Percentiles rank a stretch among this genome's conserved stretches.
Evolutionary conservation across 306 rosid species (phyloP).

Genomic region (Mimosa pudica): DNA sequence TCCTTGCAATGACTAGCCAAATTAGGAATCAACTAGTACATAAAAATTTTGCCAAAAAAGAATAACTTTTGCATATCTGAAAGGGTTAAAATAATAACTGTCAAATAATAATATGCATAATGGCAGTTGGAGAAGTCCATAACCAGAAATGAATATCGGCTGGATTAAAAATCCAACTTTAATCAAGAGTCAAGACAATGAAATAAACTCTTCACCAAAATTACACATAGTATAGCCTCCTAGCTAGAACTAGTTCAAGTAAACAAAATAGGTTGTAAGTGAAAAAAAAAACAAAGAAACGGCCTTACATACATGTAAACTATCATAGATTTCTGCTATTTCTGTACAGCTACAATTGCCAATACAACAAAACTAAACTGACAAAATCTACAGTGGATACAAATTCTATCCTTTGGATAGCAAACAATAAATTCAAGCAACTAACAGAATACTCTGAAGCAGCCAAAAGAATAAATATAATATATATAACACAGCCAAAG

Average conservation of each 20-base stretch:
- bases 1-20: not conserved
- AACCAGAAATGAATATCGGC: not conserved
- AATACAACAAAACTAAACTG: conserved; percentile 38
- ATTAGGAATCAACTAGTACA: not conserved
- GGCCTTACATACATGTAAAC: not conserved
- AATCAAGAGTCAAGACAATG: not conserved
- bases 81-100: not conserved
- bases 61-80: not conserved
- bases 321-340: conserved; percentile 22
- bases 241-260: not conserved
- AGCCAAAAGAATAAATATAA: conserved; percentile 71
- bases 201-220: conserved; percentile 2
- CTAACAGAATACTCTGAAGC: conserved; percentile 44
- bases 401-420: conserved; percentile 75
- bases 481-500: conserved; percentile 43
- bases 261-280: not conserved
- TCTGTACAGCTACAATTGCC: conserved; percentile 24
- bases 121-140: not conserved
- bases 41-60: not conserved
- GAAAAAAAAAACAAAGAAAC: not conserved
- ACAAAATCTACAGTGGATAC: conserved; percentile 38
- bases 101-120: not conserved
- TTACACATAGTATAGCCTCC: not conserved
- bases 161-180: conserved; percentile 1
- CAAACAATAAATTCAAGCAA: conserved; percentile 47